Base-by-base conservation (phyloP, 2,329 filamentous ascomycete genomes). In the Phaeomoniella chlamydospora region DNA sequence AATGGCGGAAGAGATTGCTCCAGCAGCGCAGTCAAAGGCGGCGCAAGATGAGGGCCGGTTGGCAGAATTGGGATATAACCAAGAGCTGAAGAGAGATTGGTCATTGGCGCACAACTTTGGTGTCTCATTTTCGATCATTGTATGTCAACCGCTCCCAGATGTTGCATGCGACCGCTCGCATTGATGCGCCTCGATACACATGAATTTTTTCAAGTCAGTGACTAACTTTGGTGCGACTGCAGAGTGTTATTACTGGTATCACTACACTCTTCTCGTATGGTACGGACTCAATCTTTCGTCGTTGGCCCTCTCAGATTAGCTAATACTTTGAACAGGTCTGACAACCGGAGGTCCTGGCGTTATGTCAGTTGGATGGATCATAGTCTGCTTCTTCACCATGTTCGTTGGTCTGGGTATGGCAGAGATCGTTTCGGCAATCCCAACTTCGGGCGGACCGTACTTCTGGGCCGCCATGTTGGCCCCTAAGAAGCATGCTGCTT, bases 81-180 rank as follows among this genome's bases (percentile, higher is more conserved):
- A 75, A 41, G 70, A 74, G 45, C 50, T 75, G 42, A 61, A 64
- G 22, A 59, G 71, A 34, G 68, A 73, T 49, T 75, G 71, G 71
- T 64, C 67, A 3, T 45, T 74, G 40, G 54, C 67, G 35, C 71
- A 75, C 45, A 75, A 74, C 46, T 75, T 75, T 54, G 71, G 71
- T 17, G 68, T 74, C 4, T 74, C 69, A 0, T 75, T 74, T 48
- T 72, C 68, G 4, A 74, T 75, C 44, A 74, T 75, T 48, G 67
- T 70, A 47, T 42, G 65, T 52, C 6, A 29, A 26, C 38, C 22
- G 29, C 11, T 34, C 11, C 12, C 14, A 26, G n/a, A n/a, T n/a
- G n/a, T n/a, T n/a, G n/a, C n/a, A n/a, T n/a, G n/a, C n/a, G n/a
- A n/a, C n/a, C n/a, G n/a, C n/a, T n/a, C n/a, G n/a, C n/a, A n/a